Percentiles rank a stretch among this genome's conserved stretches.
phyloP scores from a whole-genome alignment of 805 yeast genomes.

The Cyberlindnera maritima region DNA sequence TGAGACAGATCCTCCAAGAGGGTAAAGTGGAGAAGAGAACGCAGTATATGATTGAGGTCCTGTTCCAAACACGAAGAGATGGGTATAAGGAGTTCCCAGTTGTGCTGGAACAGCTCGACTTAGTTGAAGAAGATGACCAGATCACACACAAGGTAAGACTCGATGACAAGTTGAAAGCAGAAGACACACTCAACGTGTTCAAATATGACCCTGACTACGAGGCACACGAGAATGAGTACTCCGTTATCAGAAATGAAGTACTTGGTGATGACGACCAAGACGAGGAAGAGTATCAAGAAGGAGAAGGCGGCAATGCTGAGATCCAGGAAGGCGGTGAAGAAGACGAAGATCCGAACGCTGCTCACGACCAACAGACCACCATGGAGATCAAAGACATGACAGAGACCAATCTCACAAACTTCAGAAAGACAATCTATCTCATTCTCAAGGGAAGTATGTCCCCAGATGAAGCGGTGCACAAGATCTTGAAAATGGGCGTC shows the following conservation, averaged over 20 bases:
- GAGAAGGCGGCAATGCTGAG: background rate
- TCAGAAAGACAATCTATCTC: constrained; percentile 75
- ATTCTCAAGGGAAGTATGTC: constrained; percentile 88
- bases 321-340: background rate
- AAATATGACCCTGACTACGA: constrained; percentile 49
- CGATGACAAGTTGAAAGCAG: constrained; percentile 47
- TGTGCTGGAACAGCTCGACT: constrained; percentile 48
- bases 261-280: constrained; percentile 36
- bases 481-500: constrained; percentile 54
- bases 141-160: constrained; percentile 53
- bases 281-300: constrained; percentile 41
- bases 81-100: constrained; percentile 39
- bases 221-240: constrained; percentile 47
- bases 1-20: constrained; percentile 60
- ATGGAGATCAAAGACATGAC: constrained; percentile 59
- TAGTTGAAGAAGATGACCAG: constrained; percentile 63
- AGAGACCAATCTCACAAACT: constrained; percentile 55
- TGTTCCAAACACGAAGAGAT: constrained; percentile 49
- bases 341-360: constrained; percentile 21
- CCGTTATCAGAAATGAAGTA: constrained; percentile 27
- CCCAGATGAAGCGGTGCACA: constrained; percentile 91
- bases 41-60: constrained; percentile 44
- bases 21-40: constrained; percentile 42
- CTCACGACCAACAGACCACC: constrained; percentile 37
- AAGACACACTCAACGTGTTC: constrained; percentile 49